These are phyloP conservation scores for Ophiosphaerella narmari DNA, from an alignment of 2,329 filamentous ascomycete genomes.

Conservation along the genomic window DNA sequence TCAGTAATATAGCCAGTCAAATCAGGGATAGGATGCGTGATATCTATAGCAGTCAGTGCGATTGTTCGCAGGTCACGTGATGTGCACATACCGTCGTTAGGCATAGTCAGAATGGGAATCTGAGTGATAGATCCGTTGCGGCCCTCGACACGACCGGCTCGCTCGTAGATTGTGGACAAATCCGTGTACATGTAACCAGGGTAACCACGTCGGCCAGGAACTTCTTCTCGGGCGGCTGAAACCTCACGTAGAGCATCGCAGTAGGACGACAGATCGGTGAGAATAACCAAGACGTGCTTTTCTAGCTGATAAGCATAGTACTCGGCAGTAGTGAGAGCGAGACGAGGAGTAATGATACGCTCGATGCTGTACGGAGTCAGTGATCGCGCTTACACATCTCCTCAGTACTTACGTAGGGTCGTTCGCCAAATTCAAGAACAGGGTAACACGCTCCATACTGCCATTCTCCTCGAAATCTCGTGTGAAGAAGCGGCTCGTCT, in stretches of 20 bases:
- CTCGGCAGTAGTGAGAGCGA: slow-evolving; percentile 96
- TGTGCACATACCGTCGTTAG: slow-evolving; percentile 76
- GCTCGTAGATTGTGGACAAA: slow-evolving; percentile 99
- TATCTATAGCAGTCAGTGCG: slow-evolving; percentile 62
- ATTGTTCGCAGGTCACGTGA: neutral
- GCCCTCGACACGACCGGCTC: slow-evolving; percentile 94
- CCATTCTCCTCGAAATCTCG: slow-evolving; percentile 99
- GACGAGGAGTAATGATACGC: slow-evolving; percentile 98
- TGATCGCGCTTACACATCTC: neutral
- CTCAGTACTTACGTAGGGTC: slow-evolving; percentile 80
- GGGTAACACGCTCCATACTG: slow-evolving; percentile 92
- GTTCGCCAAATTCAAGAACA: slow-evolving; percentile 99
- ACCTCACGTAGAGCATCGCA: slow-evolving; percentile 99
- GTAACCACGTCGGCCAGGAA: slow-evolving; percentile 98
- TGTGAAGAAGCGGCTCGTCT: slow-evolving; percentile 98
- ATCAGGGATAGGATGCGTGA: slow-evolving; percentile 98
- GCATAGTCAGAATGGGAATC: slow-evolving; percentile 99
- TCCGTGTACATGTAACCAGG: slow-evolving; percentile 99
- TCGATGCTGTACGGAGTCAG: slow-evolving; percentile 71
- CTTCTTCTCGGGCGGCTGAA: slow-evolving; percentile 96
- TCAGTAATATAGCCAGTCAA: slow-evolving; percentile 99
- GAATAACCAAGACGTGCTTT: slow-evolving; percentile 98
- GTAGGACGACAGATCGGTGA: slow-evolving; percentile 97
- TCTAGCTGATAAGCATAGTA: slow-evolving; percentile 99
- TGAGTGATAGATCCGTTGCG: slow-evolving; percentile 99